Base-by-base conservation (phyloP, 2,329 filamentous ascomycete genomes). In the Cytospora paraplurivora region DNA sequence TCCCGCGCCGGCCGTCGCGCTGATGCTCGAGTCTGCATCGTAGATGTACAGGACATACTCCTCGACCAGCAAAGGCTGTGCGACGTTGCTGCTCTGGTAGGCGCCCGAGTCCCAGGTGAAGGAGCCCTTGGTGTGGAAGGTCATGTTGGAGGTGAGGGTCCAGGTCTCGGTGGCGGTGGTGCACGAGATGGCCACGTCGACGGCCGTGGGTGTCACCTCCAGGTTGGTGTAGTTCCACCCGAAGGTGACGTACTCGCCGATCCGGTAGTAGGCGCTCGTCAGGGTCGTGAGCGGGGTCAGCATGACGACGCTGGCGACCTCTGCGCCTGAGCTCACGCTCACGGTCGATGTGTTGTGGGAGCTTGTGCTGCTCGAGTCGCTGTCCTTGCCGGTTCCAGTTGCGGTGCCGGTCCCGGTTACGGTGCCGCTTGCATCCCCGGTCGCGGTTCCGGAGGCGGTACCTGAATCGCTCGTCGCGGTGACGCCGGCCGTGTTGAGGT, bases 201-300 rank as follows among this genome's bases (percentile, higher is more conserved):
- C 71, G 49, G 85, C 86, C 3, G 83, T 85, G 1, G 87, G 87
- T 1, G 78, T 82, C 33, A 76, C 84, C 62, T 80, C 77, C 35
- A 89, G 73, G 52, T 81, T 82, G 4, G 87, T 89, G 76, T 88
- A 89, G 75, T 88, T 88, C 85, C 86, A 89, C 54, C 76, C 80
- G 74, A 84, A 86, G 15, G 85, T 88, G 51, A 88, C 76, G 52
- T 77, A 77, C 70, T 87, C 81, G 66, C 84, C 82, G 66, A 88
- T 85, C 71, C 85, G 85, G 79, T 84, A 88, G 49, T 86, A 78
- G 64, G 81, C 77, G 11, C 79, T 77, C 33, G 78, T 76, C 12
- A 74, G 71, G 3, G 76, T 78, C 7, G 77, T 73, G 47, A 78
- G 75, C 1, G 86, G 86, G 1, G 78, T 81, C 52, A 83, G 68